Percentiles rank a stretch among this genome's conserved stretches.
Evolutionary conservation across 345 rosid species (phyloP).

Genomic region (Erysimum cheiranthoides): DNA sequence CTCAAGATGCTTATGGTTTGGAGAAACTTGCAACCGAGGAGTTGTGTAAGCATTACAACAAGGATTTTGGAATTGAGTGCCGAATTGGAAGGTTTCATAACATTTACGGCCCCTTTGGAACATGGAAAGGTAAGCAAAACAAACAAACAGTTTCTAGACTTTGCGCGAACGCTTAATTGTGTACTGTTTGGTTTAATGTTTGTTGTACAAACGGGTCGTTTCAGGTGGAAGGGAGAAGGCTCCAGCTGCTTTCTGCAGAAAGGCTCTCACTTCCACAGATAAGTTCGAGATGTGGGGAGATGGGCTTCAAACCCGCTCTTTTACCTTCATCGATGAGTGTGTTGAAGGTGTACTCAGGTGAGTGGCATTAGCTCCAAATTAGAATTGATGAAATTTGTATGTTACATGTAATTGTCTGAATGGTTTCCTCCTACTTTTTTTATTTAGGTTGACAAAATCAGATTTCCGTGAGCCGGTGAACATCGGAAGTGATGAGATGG

Average conservation of each 20-base stretch:
- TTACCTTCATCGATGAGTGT: constrained; percentile 99
- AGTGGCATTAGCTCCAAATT: constrained; percentile 11
- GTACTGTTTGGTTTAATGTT: constrained; percentile 18
- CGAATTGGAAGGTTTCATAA: constrained; percentile 96
- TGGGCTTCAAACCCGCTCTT: constrained; percentile 94
- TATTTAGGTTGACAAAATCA: constrained; percentile 82
- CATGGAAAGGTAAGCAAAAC: constrained; percentile 82
- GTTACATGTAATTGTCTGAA: neutral
- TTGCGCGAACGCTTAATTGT: neutral
- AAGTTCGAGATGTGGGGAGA: constrained; percentile 99
- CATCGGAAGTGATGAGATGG: constrained; percentile 99
- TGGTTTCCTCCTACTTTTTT: neutral
- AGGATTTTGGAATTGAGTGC: constrained; percentile 94
- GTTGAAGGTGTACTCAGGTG: constrained; percentile 98
- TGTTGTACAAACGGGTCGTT: neutral
- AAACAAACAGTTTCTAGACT: constrained; percentile 4
- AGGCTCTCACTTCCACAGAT: constrained; percentile 77
- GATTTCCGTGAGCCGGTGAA: constrained; percentile 99
- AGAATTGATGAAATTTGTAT: neutral
- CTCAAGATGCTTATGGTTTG: constrained; percentile 99
- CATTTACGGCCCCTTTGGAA: constrained; percentile 98
- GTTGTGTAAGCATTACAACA: constrained; percentile 94
- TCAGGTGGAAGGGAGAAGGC: constrained; percentile 99
- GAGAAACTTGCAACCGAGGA: constrained; percentile 99
- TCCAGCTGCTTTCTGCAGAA: constrained; percentile 99